Conservation (phyloP, 2,329 filamentous ascomycete species). For the Hypocrella siamensis region DNA sequence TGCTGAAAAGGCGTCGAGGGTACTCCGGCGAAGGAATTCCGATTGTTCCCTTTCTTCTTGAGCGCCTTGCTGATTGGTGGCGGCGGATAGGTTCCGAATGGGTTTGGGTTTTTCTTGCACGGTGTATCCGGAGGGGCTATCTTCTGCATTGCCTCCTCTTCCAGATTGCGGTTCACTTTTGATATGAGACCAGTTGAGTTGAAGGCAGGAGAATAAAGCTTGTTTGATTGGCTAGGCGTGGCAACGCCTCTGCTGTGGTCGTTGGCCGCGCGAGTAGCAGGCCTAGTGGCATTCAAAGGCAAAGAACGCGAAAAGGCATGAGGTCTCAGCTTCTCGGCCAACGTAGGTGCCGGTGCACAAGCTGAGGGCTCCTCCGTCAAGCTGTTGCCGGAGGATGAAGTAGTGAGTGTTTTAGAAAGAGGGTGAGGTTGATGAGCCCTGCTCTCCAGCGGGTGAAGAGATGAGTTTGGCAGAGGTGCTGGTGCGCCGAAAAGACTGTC, state of each 20-base stretch:
- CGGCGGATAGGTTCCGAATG: constrained; percentile 52
- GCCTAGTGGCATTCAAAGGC: constrained; percentile 22
- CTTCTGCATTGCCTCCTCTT: constrained; percentile 46
- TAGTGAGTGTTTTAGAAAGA: constrained; percentile 71
- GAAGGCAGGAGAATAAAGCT: constrained; percentile 69
- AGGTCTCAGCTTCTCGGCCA: constrained; percentile 11
- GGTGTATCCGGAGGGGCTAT: constrained; percentile 81
- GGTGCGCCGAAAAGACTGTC: constrained; percentile 50
- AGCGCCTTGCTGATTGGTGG: constrained; percentile 42
- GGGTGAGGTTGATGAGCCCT: constrained; percentile 52
- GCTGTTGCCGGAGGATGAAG: constrained; percentile 72
- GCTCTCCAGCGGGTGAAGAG: constrained; percentile 31
- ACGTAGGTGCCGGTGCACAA: constrained; percentile 14
- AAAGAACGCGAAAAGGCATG: constrained; percentile 23
- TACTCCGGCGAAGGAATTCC: constrained; percentile 55
- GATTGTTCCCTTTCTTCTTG: constrained; percentile 44
- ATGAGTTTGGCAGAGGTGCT: constrained; percentile 34
- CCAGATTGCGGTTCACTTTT: constrained; percentile 76
- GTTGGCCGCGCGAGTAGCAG: constrained; percentile 12
- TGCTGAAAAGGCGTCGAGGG: constrained; percentile 71
- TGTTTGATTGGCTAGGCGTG: constrained; percentile 33
- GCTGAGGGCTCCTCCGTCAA: constrained; percentile 49
- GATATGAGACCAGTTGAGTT: constrained; percentile 91
- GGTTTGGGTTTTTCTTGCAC: constrained; percentile 69
- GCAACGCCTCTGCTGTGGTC: constrained; percentile 16